Base-by-base conservation (phyloP, 306 rosid genomes). In the Acacia melanoxylon region DNA sequence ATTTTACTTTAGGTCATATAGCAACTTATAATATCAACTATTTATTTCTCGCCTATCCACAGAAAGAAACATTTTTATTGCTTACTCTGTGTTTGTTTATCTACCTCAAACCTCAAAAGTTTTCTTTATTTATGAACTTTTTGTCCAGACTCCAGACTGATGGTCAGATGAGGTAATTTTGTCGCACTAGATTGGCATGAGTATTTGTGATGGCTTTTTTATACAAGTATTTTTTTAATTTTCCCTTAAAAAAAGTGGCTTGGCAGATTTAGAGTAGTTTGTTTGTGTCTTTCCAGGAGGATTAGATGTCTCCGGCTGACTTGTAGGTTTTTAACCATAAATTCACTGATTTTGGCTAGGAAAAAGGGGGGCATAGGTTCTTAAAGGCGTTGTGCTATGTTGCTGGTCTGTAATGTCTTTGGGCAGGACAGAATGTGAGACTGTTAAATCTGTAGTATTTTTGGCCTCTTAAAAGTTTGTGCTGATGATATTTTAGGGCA, bases 1-100 rank as follows among this genome's bases (percentile, higher is more conserved):
- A 5, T 41, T 72, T 67, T 62, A 16, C 54, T 78, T 58, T 62
- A 68, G 33, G 17, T 25, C 37, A 4, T n/a, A 22, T 22, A 22
- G 20, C 9, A 69, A 42, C 54, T n/a, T 11, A 8, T 69, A 41
- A 9, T 72, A 25, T 4, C n/a, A n/a, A 4, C 19, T 51, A 49
- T 37, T 74, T 52, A 59, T 74, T 74, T 31, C 78, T 52, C 52
- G 78, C 5, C 5, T n/a, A 27, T 72, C 62, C 15, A 72, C 41
- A 49, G 16, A 72, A 48, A 14, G 25, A 44, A 70, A 46, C 4
- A 14, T 15, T 10, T 49, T 41, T 69, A 70, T 70, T 44, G 13
- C 44, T 46, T 73, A 29, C 63, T 49, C 35, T 1, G 1, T 51
- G 11, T 51, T 29, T 22, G 22, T 52, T 33, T 19, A 29, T 51